These are phyloP conservation scores for Setaria viridis DNA, from an alignment of 202 grass and related monocot species.

Conservation along the genomic window DNA sequence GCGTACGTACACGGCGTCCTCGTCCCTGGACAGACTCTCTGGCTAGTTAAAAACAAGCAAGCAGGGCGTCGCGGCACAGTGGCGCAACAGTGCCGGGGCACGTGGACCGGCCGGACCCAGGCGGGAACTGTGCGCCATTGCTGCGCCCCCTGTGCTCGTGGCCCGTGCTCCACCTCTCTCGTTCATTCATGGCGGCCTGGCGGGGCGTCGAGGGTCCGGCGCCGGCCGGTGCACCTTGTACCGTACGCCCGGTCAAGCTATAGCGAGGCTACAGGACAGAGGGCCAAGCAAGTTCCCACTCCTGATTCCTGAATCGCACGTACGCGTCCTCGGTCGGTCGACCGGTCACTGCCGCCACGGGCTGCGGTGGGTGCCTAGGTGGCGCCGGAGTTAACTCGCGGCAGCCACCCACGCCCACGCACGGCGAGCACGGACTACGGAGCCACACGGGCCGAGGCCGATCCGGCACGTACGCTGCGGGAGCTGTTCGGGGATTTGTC, in stretches of 20 bases:
- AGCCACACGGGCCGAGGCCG: too few relatives aligned
- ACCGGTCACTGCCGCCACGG: background rate
- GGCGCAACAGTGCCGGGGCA: constrained; percentile 14
- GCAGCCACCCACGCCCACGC: background rate
- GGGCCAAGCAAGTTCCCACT: too few relatives aligned
- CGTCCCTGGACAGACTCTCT: background rate
- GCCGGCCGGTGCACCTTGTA: background rate
- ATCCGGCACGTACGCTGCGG: too few relatives aligned
- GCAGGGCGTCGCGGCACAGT: constrained; percentile 24
- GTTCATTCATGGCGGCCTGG: background rate
- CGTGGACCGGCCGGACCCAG: constrained; percentile 10
- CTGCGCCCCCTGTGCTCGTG: background rate
- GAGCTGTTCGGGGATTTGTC: too few relatives aligned
- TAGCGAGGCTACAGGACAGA: background rate
- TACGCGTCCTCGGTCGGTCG: background rate
- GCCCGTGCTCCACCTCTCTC: background rate
- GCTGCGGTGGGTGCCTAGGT: background rate
- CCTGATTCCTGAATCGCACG: too few relatives aligned
- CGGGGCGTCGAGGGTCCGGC: background rate
- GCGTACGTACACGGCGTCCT: background rate
- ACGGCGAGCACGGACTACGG: too few relatives aligned
- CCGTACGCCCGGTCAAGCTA: background rate
- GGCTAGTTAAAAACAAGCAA: background rate
- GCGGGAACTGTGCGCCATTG: background rate
- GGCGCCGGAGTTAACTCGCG: background rate